Percentiles rank a stretch among this genome's conserved stretches.
phyloP scores from a whole-genome alignment of 2,329 filamentous ascomycete genomes.

The Fusarium sp. region DNA sequence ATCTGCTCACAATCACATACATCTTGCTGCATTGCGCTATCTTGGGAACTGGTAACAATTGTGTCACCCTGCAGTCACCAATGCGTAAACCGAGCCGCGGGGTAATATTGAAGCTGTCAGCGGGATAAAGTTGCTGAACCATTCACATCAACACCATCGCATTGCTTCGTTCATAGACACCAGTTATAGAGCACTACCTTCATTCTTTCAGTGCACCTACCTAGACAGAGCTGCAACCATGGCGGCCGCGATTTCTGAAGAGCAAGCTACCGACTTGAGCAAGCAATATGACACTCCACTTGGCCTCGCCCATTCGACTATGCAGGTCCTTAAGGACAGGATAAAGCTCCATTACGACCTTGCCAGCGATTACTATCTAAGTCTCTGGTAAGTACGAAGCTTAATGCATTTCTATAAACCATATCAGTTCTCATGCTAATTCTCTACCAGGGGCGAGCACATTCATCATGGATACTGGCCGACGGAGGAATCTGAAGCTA shows the following conservation, averaged over 20 bases:
- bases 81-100: constrained; percentile 19
- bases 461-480: constrained; percentile 74
- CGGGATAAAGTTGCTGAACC: not conserved
- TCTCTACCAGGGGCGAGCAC: constrained; percentile 66
- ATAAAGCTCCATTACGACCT: constrained; percentile 72
- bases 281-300: constrained; percentile 60
- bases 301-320: constrained; percentile 59
- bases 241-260: constrained; percentile 18
- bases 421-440: not conserved
- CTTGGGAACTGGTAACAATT: not conserved
- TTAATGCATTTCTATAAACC: not conserved
- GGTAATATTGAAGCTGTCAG: constrained; percentile 16
- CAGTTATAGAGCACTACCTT: not conserved
- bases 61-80: constrained; percentile 29
- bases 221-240: constrained; percentile 13
- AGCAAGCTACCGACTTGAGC: constrained; percentile 55
- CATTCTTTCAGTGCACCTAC: not conserved
- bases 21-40: not conserved
- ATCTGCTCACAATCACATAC: not conserved
- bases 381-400: constrained; percentile 62
- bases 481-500: constrained; percentile 56
- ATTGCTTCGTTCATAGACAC: constrained; percentile 1
- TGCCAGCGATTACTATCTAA: constrained; percentile 71
- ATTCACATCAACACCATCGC: not conserved
- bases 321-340: constrained; percentile 66